Conservation (phyloP, 176 grass and related monocot genomes). For the Carex kokanica region DNA sequence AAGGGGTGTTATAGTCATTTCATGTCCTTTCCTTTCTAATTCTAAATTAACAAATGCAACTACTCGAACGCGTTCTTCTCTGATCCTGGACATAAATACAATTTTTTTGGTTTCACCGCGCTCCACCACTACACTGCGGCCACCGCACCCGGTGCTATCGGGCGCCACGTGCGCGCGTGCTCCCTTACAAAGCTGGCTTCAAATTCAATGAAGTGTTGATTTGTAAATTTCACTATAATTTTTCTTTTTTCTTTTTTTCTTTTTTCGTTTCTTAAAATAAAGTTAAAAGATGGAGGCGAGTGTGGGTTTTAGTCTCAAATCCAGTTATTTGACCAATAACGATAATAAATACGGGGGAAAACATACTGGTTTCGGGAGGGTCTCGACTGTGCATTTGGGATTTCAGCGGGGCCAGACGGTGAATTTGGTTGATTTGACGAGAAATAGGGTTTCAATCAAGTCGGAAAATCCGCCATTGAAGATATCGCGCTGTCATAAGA, state of each 20-base stretch:
- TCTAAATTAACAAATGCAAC: conserved; percentile 31
- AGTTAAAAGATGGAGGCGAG: conserved; percentile 23
- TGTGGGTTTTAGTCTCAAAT: conserved; percentile 26
- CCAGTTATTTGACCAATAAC: conserved; percentile 15
- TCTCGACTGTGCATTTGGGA: conserved; percentile 7
- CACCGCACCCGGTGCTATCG: conserved; percentile 10
- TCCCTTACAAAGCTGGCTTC: background rate
- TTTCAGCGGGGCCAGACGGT: background rate
- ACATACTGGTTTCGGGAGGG: conserved; percentile 1
- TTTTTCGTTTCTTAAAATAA: background rate
- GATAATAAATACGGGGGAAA: conserved; percentile 8
- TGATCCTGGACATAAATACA: conserved; percentile 5
- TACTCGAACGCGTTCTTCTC: conserved; percentile 23
- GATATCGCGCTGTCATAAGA: conserved; percentile 17
- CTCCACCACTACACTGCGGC: background rate
- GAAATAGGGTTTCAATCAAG: conserved; percentile 17
- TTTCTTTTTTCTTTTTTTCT: background rate
- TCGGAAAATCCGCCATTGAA: conserved; percentile 22
- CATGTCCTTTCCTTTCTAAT: background rate
- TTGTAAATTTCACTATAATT: background rate
- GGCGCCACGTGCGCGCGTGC: background rate
- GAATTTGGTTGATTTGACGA: conserved; percentile 25
- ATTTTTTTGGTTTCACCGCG: background rate
- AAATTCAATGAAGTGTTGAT: background rate
- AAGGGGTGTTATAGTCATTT: conserved; percentile 14